A percentile compares a stretch with the other conserved stretches of the same genome.
phyloP scores from a whole-genome alignment of 73 alveolate species.

The Breviolum minutum region DNA sequence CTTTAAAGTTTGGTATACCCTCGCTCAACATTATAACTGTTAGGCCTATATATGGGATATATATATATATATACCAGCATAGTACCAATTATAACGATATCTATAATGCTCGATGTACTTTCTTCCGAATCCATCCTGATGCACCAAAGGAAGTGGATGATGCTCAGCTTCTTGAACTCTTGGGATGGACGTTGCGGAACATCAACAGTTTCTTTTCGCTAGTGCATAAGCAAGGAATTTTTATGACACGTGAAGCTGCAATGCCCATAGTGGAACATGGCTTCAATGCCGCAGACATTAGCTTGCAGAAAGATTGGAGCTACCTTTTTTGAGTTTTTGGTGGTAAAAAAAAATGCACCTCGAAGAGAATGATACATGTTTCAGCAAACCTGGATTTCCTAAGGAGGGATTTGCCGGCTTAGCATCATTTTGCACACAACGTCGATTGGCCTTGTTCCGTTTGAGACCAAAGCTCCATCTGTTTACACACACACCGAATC shows the following conservation, averaged over 20 bases:
- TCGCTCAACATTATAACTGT: too few species aligned
- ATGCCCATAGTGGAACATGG: not conserved
- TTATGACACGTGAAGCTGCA: not conserved
- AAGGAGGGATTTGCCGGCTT: slow-evolving; percentile 44
- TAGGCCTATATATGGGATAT: too few species aligned
- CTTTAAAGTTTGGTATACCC: too few species aligned
- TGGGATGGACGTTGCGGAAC: not conserved
- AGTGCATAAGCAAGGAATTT: not conserved
- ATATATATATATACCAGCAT: too few species aligned
- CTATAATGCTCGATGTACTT: too few species aligned
- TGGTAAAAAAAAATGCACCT: too few species aligned
- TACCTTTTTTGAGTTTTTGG: too few species aligned
- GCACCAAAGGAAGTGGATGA: not conserved
- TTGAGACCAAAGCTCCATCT: slow-evolving; percentile 31
- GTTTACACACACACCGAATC: slow-evolving; percentile 5
- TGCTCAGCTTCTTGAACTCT: not conserved
- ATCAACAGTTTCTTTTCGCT: not conserved
- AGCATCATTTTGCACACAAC: not conserved
- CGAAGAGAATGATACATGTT: too few species aligned
- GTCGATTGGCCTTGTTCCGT: not conserved
- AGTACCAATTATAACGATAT: too few species aligned
- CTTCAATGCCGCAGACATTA: not conserved
- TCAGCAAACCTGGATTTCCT: not conserved
- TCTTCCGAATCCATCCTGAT: too few species aligned
- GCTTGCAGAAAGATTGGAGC: not conserved